Conservation (phyloP, 2,329 filamentous ascomycete genomes). For the Pestalotiopsis fici region DNA sequence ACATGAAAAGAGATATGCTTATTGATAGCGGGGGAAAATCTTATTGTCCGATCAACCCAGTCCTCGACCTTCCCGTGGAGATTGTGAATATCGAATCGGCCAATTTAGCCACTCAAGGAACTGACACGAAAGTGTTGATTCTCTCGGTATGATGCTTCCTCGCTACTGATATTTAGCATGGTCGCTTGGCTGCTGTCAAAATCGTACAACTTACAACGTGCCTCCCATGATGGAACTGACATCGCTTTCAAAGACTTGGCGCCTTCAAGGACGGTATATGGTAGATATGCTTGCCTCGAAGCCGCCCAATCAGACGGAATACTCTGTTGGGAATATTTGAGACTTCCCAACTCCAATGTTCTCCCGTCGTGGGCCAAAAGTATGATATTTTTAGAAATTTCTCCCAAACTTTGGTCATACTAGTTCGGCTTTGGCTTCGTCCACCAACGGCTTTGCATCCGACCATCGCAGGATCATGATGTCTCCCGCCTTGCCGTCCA, state of each 20-base stretch:
- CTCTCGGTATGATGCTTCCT: not conserved
- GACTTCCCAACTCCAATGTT: not conserved
- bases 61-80: not conserved
- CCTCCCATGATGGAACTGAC: not conserved
- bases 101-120: not conserved
- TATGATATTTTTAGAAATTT: not conserved
- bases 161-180: not conserved
- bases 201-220: not conserved
- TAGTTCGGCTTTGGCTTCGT: conserved; percentile 57
- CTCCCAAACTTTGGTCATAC: conserved; percentile 42
- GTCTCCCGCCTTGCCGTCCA: conserved; percentile 63
- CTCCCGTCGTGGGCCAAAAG: too few relatives aligned
- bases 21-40: not conserved
- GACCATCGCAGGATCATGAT: conserved; percentile 73
- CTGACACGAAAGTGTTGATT: not conserved
- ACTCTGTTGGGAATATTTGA: too few relatives aligned
- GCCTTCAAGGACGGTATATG: not conserved
- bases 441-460: conserved; percentile 65
- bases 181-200: not conserved
- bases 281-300: not conserved
- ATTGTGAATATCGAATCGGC: not conserved
- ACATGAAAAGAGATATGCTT: not conserved
- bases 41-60: not conserved
- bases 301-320: not conserved
- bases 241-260: not conserved